These are phyloP conservation scores for Hibiscus syriacus DNA, from an alignment of 345 rosid species.

Conservation along the genomic window DNA sequence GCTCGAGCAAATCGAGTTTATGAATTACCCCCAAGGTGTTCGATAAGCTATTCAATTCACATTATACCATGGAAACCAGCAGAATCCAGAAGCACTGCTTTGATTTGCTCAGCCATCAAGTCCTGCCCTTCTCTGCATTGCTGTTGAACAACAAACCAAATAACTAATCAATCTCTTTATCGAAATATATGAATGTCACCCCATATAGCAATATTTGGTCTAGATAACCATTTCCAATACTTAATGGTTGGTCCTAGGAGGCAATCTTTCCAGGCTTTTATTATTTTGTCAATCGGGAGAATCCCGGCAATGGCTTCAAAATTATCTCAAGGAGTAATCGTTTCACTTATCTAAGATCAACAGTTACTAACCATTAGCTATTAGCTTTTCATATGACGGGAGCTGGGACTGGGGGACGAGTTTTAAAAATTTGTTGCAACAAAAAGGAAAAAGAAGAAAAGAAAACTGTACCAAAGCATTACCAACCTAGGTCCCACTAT, in stretches of 20 bases:
- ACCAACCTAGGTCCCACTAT: slow-evolving; percentile 4
- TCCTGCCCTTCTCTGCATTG: slow-evolving; percentile 90
- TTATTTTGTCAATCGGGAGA: neutral
- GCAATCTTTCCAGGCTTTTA: neutral
- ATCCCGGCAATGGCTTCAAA: neutral
- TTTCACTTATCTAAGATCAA: neutral
- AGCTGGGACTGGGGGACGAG: neutral
- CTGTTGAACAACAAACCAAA: slow-evolving; percentile 30
- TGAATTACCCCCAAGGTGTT: slow-evolving; percentile 9
- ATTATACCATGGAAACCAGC: slow-evolving; percentile 59
- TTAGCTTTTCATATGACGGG: neutral
- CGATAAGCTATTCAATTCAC: slow-evolving; percentile 3
- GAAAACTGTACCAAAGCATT: neutral
- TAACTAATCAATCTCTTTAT: slow-evolving; percentile 10
- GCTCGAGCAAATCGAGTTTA: slow-evolving; percentile 14
- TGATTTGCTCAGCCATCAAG: slow-evolving; percentile 76
- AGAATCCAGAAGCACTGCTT: slow-evolving; percentile 77
- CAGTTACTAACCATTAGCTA: neutral
- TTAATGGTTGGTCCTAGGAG: neutral
- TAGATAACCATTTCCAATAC: neutral
- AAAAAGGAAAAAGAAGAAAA: neutral
- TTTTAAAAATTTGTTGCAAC: neutral
- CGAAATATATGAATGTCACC: neutral
- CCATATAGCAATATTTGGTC: too few relatives aligned
- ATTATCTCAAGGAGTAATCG: neutral